Evolutionary conservation across 805 yeast genomes (phyloP), one percentile per base, ranked within the genome.

Genomic region (Alloascoidea africana): DNA sequence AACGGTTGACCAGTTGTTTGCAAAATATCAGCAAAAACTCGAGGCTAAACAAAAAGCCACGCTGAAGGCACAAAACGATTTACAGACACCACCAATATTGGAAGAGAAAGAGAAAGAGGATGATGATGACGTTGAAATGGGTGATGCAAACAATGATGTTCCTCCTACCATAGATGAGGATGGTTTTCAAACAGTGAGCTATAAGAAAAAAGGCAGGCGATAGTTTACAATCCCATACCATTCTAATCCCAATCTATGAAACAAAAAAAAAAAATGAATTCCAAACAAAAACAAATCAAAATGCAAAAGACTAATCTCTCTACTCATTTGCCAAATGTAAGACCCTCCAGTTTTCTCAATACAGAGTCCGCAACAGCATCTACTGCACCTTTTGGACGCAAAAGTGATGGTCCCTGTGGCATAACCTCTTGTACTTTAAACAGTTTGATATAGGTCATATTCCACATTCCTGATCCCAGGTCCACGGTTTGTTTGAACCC

Each of bases 81-180:
- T n/a, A n/a, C n/a, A n/a, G n/a, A n/a, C n/a, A n/a, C n/a, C n/a
- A n/a, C n/a, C n/a, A n/a, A n/a, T n/a, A n/a, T n/a, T n/a, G n/a
- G n/a, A n/a, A n/a, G n/a, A n/a, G n/a, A n/a, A n/a, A n/a, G n/a
- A n/a, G 2, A 53, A 50, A 6, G 51, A 46, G 2, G 64, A 52
- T 6, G 50, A 50, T 3, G 60, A 50, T 33, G 66, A 56, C 4
- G 61, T 55, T 27, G 65, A 60, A 32, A 57, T 55, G 52, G 66
- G 51, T 18, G 65, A 54, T 14, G 60, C 53, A 2, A 52, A 52
- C 6, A 44, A 39, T 8, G 27, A 23, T 23, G 36, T 56, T 18
- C 81, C 67, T 6, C 94, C 94, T 2, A 53, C 80, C 5, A 67
- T 89, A 5, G 97, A 89, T 52, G 97, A 89, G 23, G 97, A 89